phyloP scores from a whole-genome alignment of 108 stramenopile species.

The Chaetoceros muelleri region DNA sequence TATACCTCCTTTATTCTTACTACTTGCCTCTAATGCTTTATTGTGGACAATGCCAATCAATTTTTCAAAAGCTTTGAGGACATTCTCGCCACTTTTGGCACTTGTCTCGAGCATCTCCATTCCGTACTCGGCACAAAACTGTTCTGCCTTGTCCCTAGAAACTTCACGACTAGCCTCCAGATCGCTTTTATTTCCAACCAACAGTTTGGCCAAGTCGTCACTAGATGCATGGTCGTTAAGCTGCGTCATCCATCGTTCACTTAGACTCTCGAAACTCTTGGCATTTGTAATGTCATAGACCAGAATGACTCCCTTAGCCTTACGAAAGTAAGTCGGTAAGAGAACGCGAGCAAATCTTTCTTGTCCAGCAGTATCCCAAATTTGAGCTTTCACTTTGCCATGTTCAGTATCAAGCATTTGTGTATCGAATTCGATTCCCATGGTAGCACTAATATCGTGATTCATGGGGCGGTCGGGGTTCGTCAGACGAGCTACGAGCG shows the following conservation, averaged over 20 bases:
- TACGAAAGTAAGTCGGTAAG: conserved; percentile 84
- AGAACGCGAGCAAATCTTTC: conserved; percentile 86
- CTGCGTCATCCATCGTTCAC: conserved; percentile 80
- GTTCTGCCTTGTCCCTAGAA: conserved; percentile 54
- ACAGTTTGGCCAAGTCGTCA: conserved; percentile 71
- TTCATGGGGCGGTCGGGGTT: conserved; percentile 81
- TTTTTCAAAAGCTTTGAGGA: conserved; percentile 71
- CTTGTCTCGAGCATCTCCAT: conserved; percentile 81
- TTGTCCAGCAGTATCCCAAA: conserved; percentile 92
- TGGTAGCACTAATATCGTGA: conserved; percentile 86
- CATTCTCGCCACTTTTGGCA: conserved; percentile 75
- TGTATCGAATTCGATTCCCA: conserved; percentile 93
- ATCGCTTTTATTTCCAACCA: conserved; percentile 87
- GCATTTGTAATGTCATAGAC: conserved; percentile 84
- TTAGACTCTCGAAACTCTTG: conserved; percentile 65
- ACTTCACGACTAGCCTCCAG: conserved; percentile 67
- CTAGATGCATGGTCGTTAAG: conserved; percentile 74
- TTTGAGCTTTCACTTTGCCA: conserved; percentile 89
- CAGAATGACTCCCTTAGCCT: conserved; percentile 86
- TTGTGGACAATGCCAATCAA: conserved; percentile 83
- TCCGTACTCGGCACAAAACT: conserved; percentile 73
- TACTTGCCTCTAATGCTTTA: conserved; percentile 38
- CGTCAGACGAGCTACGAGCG: conserved; percentile 74
- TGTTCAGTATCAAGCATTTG: conserved; percentile 86
- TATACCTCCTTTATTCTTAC: conserved; percentile 36